Base-by-base conservation (phyloP, 176 grass and related monocot genomes). In the Panicum miliaceum region DNA sequence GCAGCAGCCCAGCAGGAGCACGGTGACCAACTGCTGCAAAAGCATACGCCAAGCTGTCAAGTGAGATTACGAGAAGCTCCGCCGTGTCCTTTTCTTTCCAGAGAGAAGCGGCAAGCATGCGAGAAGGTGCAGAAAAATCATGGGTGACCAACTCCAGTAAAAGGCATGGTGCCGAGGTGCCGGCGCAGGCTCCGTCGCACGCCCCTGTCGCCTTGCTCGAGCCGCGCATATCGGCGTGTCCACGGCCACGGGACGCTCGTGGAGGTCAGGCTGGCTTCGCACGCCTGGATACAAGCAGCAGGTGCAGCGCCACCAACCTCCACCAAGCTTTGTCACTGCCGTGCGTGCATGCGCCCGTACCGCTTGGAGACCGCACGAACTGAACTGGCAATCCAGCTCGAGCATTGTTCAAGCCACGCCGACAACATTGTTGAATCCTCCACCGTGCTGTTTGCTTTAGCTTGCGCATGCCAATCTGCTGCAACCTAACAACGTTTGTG, bases 181-280 rank as follows among this genome's bases (percentile, higher is more conserved):
- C 60, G 27, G 16, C 20, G 13, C 5, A 57, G 12, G 6, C 22
- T 60, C 29, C 48, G 81, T 80, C 68, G 50, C 67, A 26, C 25
- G 38, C 62, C 5, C 8, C 12, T 50, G 87, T 80, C 82, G 48
- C 51, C 68, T 84, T 61, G 60, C 41, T n/a, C 51, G 68, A 5
- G 29, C 41, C n/a, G 38, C 75, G 6, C 50, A 52, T 52, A 2
- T 54, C 3, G 63, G 42, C 73, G 5, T 52, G 41, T 29, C 52
- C 79, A 11, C 34, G 70, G 14, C 43, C 25, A 35, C 52, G 27
- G 70, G 29, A 73, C 13, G 16, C 14, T 32, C 70, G 7, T 48
- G 29, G 42, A 73, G 45, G 60, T 40, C 42, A 27, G 41, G 63
- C 23, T 27, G 41, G 71, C 5, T 20, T 19, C 18, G 71, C 54